Evolutionary conservation across 306 rosid genomes (phyloP), one percentile per base, ranked within the genome.

Genomic region (Castanea sativa): DNA sequence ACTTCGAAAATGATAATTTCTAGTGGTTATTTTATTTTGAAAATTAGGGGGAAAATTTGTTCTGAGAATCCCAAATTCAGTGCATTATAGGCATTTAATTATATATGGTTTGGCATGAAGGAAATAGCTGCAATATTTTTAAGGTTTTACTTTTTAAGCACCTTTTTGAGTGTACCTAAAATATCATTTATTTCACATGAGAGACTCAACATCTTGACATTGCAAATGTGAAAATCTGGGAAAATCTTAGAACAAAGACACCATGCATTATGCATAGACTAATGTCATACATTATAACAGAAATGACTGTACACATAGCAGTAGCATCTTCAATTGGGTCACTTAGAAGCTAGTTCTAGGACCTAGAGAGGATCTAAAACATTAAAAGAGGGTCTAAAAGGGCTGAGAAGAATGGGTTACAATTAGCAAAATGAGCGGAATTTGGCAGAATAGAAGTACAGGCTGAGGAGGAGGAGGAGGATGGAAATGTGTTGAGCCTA

Each of bases 241-340:
- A 61, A 58, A 19, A 35, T 61, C 74, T 73, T 71, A 82, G 69
- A 85, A 72, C 21, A 76, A 76, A 85, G 63, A 55, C 81, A 57
- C 45, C 25, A 49, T 73, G 82, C 76, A 83, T 52, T 20, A 55
- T 73, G 82, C 76, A 84, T 56, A 53, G 78, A 71, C 67, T 43
- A 73, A 74, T 72, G 64, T 81, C 73, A 85, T 56, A 85, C 73
- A 76, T 79, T 33, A 75, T 81, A 80, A 70, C 87, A 76, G 64
- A 55, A 63, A 76, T 75, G 83, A 77, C 84, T 88, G 73, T 88
- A 88, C 89, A 85, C 59, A 82, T 69, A 64, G 77, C 84, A 73
- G 27, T 45, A 86, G 75, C 88, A 85, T 78, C 80, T 70, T 75
- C 89, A 80, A 88, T 83, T 73, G 79, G 85, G 91, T 84, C 85